Percentiles rank a stretch among this genome's conserved stretches.
phyloP scores from a whole-genome alignment of 345 rosid genomes.

The Crucihimalaya himalaica region DNA sequence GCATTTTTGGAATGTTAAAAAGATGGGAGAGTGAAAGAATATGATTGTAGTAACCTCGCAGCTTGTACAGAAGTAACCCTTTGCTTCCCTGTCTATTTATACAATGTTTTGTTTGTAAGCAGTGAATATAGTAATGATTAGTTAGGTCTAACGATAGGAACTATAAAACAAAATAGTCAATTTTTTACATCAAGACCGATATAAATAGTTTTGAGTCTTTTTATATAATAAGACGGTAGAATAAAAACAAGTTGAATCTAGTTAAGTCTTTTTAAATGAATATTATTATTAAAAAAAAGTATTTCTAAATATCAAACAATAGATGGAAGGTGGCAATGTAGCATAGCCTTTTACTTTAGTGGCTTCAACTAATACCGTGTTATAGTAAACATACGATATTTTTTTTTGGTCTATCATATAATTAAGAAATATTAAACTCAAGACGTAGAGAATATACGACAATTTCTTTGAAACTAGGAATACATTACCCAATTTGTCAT shows the following conservation, averaged over 20 bases:
- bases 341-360: too few relatives aligned
- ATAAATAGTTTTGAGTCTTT: not conserved
- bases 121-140: conserved; percentile 15
- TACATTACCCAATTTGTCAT: not conserved
- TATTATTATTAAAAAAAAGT: not conserved
- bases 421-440: not conserved
- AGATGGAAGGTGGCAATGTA: too few relatives aligned
- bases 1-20: conserved; percentile 1
- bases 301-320: not conserved
- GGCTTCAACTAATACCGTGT: not conserved
- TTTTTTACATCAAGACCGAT: not conserved
- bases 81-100: conserved; percentile 12
- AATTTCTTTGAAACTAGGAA: not conserved
- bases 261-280: conserved; percentile 6
- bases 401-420: too few relatives aligned
- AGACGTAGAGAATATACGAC: not conserved
- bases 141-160: not conserved
- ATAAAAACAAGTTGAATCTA: not conserved
- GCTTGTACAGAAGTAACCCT: not conserved
- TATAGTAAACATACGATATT: too few relatives aligned
- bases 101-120: not conserved
- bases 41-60: conserved; percentile 9
- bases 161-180: not conserved
- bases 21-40: not conserved
- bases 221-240: not conserved